phyloP scores from a whole-genome alignment of 2,329 filamentous ascomycete genomes.

The Exophiala oligosperma region DNA sequence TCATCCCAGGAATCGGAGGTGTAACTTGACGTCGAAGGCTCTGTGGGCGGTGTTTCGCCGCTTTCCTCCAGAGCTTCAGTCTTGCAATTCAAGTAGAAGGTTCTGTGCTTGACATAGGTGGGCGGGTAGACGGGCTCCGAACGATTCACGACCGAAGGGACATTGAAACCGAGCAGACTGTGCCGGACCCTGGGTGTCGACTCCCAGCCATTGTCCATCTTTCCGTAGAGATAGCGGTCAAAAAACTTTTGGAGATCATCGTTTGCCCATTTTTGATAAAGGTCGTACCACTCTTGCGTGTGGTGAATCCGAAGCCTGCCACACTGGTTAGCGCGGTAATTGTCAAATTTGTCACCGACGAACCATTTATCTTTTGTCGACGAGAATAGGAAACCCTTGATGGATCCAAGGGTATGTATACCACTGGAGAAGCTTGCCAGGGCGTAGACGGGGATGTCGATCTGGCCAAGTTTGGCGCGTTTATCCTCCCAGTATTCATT shows the following conservation, averaged over 20 bases:
- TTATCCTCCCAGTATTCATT: conserved; percentile 34
- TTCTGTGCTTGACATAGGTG: conserved; percentile 22
- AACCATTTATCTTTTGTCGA: conserved; percentile 42
- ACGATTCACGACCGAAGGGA: conserved; percentile 5
- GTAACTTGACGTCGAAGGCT: conserved; percentile 31
- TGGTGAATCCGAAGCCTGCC: conserved; percentile 40
- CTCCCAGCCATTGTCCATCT: conserved; percentile 47
- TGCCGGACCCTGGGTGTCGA: conserved; percentile 44
- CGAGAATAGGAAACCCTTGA: conserved; percentile 42
- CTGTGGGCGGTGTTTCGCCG: neutral
- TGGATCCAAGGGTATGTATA: conserved; percentile 40
- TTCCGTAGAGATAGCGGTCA: conserved; percentile 46
- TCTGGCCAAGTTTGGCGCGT: conserved; percentile 23
- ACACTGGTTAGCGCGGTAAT: neutral
- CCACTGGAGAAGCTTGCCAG: conserved; percentile 35
- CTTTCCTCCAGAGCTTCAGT: conserved; percentile 8
- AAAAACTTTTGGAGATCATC: conserved; percentile 48
- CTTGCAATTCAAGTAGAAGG: conserved; percentile 34
- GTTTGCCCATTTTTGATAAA: conserved; percentile 39
- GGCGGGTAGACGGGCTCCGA: conserved; percentile 33
- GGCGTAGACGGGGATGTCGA: conserved; percentile 40
- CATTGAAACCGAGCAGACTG: conserved; percentile 32
- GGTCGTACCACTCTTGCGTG: conserved; percentile 49
- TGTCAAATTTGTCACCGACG: neutral
- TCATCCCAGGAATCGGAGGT: conserved; percentile 34